Conservation (phyloP, 805 yeast species). For the Cyberlindnera mississippiensis region DNA sequence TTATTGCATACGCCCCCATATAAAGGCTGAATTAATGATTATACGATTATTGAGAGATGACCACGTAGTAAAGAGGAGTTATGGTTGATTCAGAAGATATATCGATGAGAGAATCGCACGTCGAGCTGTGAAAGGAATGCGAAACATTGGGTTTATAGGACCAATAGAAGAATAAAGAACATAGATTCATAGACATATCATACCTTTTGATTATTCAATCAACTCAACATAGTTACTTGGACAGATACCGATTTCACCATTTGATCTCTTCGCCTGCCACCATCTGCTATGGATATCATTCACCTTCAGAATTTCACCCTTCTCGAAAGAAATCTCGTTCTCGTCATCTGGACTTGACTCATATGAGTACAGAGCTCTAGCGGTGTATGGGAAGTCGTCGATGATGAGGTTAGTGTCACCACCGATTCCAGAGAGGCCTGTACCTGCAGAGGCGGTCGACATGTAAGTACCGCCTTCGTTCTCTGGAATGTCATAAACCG, state of each 20-base stretch:
- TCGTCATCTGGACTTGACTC: constrained; percentile 90
- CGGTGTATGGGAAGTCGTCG: constrained; percentile 71
- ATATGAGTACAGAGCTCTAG: constrained; percentile 82
- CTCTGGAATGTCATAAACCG: constrained; percentile 18
- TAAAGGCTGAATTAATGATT: too few relatives aligned
- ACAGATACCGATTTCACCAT: constrained; percentile 93
- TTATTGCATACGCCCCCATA: too few relatives aligned
- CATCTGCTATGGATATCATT: constrained; percentile 93
- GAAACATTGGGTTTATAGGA: background rate
- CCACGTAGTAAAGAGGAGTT: too few relatives aligned
- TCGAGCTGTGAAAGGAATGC: background rate
- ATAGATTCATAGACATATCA: background rate
- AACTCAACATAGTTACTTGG: constrained; percentile 92
- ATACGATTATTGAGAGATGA: too few relatives aligned
- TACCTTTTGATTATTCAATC: constrained; percentile 42
- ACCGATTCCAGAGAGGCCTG: constrained; percentile 10
- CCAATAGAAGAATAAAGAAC: background rate
- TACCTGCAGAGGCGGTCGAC: constrained; percentile 15
- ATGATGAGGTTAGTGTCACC: constrained; percentile 27
- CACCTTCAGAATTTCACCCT: constrained; percentile 88
- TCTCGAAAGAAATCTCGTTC: constrained; percentile 84
- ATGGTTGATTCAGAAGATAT: too few relatives aligned
- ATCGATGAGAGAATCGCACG: too few relatives aligned
- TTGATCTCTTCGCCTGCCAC: constrained; percentile 94
- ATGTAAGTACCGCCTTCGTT: constrained; percentile 19